Percentiles rank a stretch among this genome's conserved stretches.
Evolutionary conservation across 108 stramenopile species (phyloP).

Genomic region (Cyclotella choctawhatcheeana): DNA sequence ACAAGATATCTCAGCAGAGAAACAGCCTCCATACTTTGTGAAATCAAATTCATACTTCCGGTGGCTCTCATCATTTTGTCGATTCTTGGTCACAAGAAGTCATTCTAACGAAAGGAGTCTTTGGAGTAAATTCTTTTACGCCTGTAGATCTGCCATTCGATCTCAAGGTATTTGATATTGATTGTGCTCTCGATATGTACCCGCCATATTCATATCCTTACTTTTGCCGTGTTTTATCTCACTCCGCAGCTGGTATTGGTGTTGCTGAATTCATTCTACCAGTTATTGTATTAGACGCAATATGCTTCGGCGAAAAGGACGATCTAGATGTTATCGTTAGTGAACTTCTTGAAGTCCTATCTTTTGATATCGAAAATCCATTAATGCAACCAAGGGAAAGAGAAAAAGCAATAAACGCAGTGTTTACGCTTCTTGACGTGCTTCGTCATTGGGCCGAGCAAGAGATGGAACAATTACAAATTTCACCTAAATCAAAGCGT

Average conservation of each 20-base stretch:
- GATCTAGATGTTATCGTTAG: conserved; percentile 60
- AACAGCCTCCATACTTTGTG: conserved; percentile 77
- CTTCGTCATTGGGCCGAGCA: conserved; percentile 69
- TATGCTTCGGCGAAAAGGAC: conserved; percentile 74
- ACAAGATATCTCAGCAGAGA: conserved; percentile 42
- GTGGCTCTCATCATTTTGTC: conserved; percentile 75
- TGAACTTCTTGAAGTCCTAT: conserved; percentile 66
- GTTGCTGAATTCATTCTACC: conserved; percentile 86
- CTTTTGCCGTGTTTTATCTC: not conserved
- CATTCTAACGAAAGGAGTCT: conserved; percentile 51
- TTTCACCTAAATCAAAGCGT: conserved; percentile 39
- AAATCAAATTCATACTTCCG: conserved; percentile 62
- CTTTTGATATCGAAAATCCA: conserved; percentile 22
- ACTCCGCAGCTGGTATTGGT: conserved; percentile 47
- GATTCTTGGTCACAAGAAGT: conserved; percentile 55
- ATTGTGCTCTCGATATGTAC: not conserved
- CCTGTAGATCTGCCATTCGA: conserved; percentile 79
- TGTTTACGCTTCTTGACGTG: conserved; percentile 74
- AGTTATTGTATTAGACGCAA: conserved; percentile 75
- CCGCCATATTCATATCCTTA: not conserved
- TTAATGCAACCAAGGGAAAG: conserved; percentile 49
- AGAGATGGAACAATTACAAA: conserved; percentile 56
- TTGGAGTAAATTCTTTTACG: conserved; percentile 77
- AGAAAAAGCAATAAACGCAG: conserved; percentile 67
- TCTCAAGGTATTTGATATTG: conserved; percentile 23